These are phyloP conservation scores for Begonia peltatifolia DNA, from an alignment of 306 rosid genomes.

Conservation along the genomic window DNA sequence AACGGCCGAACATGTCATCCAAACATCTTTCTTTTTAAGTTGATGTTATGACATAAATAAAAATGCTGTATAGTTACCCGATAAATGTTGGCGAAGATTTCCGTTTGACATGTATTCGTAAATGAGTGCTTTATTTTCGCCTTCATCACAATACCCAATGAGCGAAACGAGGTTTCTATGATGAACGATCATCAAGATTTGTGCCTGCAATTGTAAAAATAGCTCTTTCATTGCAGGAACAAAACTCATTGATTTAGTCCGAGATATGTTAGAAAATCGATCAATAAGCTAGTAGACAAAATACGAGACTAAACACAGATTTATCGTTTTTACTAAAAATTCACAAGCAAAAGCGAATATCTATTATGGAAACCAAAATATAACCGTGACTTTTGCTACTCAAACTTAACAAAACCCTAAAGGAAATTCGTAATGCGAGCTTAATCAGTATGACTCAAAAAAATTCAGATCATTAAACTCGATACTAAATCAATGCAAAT, in stretches of 20 bases:
- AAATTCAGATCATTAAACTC: no score
- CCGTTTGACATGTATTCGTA: constrained; percentile 16
- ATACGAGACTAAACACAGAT: no score
- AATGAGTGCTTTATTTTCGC: constrained; percentile 7
- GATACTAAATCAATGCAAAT: no score
- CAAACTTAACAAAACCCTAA: background rate
- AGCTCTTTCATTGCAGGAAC: no score
- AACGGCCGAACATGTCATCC: background rate
- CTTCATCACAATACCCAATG: constrained; percentile 15
- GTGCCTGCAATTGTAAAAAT: constrained; percentile 8
- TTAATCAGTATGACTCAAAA: background rate
- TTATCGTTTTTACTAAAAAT: no score
- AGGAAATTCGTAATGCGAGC: no score
- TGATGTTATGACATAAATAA: background rate
- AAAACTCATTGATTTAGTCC: background rate
- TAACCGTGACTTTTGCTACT: no score
- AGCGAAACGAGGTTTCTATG: constrained; percentile 18
- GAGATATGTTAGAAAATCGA: no score
- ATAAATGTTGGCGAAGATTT: constrained; percentile 7
- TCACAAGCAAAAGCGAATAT: no score
- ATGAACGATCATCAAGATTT: constrained; percentile 10
- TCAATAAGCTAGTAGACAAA: no score
- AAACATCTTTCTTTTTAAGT: background rate
- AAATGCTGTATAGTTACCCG: constrained; percentile 2
- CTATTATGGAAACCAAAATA: no score